Percentiles rank a stretch among this genome's conserved stretches.
Conservation (phyloP, 1,284 basidiomycete species). For the Ceratobasidium papillatum region DNA sequence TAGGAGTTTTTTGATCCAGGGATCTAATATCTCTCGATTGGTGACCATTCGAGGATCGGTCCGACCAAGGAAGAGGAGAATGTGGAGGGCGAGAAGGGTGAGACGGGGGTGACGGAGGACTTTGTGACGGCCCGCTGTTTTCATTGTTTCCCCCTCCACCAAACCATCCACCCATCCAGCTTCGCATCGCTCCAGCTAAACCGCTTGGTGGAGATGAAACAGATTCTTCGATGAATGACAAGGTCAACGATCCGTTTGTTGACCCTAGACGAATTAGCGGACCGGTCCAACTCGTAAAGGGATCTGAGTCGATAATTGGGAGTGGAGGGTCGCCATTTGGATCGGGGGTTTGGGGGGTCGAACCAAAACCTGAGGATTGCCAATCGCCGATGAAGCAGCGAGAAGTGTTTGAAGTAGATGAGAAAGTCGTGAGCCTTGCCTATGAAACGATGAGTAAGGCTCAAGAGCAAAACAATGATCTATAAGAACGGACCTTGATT, state of each 20-base stretch:
- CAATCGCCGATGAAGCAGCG: conserved; percentile 34
- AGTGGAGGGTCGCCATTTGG: conserved; percentile 10
- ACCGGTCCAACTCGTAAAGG: conserved; percentile 16
- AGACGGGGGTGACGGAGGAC: background rate
- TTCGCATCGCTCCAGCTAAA: background rate
- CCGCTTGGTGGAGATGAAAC: background rate
- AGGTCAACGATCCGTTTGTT: background rate
- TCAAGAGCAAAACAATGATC: background rate
- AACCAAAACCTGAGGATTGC: background rate
- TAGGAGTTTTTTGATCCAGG: too few relatives aligned
- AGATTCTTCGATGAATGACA: conserved; percentile 16
- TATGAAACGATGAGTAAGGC: background rate
- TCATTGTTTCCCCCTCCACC: background rate
- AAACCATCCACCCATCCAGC: background rate
- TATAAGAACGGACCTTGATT: conserved; percentile 3
- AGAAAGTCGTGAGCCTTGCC: conserved; percentile 28
- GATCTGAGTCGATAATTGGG: background rate
- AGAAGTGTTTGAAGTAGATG: conserved; percentile 15
- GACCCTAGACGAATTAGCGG: conserved; percentile 17
- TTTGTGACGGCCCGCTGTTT: background rate
- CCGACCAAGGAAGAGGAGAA: too few relatives aligned
- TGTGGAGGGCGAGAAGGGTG: background rate
- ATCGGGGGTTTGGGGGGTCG: background rate
- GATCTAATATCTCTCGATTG: too few relatives aligned
- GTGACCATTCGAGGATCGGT: too few relatives aligned